These are phyloP conservation scores for Catharanthus roseus DNA, from an alignment of 257 asterid species.

Conservation along the genomic window DNA sequence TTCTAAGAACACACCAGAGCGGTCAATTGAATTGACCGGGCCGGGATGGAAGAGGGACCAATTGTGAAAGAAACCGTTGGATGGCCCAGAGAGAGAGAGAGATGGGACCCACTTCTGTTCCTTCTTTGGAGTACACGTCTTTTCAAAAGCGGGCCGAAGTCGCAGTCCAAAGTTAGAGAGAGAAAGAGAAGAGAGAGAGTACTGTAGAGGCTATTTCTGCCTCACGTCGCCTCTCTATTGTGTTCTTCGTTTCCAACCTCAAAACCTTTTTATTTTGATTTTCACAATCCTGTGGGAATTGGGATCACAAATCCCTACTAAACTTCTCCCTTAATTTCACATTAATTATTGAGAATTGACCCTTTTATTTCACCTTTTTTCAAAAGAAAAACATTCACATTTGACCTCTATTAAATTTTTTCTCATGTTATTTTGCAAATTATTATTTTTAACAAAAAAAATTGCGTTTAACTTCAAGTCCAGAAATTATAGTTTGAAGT, in stretches of 20 bases:
- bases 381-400: too few relatives aligned
- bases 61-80: slow-evolving; percentile 4
- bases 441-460: too few relatives aligned
- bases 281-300: background rate
- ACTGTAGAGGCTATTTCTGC: background rate
- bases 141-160: slow-evolving; percentile 23
- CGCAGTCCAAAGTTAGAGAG: background rate
- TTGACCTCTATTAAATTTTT: too few relatives aligned
- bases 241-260: background rate
- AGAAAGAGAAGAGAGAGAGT: too few relatives aligned
- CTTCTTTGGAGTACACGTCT: slow-evolving; percentile 46
- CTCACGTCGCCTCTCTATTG: slow-evolving; percentile 3
- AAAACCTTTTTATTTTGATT: background rate
- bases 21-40: background rate
- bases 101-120: slow-evolving; percentile 46
- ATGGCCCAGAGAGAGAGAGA: slow-evolving; percentile 28
- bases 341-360: too few relatives aligned
- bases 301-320: background rate
- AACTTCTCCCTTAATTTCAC: background rate
- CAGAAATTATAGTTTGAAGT: too few relatives aligned
- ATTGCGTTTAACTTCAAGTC: too few relatives aligned
- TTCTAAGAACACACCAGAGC: background rate
- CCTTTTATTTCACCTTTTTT: too few relatives aligned
- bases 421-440: too few relatives aligned
- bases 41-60: too few relatives aligned